Base-by-base conservation (phyloP, 495 filamentous ascomycete species). In the Cercophora newfieldiana region DNA sequence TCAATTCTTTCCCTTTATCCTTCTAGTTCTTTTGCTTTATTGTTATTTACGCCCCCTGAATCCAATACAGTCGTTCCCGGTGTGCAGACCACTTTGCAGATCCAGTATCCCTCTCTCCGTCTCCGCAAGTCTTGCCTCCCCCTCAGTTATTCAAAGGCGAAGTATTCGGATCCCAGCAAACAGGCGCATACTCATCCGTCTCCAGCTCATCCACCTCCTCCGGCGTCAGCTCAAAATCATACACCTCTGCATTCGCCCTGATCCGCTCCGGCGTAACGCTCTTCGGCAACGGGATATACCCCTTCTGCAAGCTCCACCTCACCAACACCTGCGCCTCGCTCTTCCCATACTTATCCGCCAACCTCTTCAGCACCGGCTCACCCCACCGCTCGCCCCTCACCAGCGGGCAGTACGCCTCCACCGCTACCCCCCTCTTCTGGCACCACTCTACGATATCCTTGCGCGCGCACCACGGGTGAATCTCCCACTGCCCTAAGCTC, bases 231-330 rank as follows among this genome's bases (percentile, higher is more conserved):
- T 93, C 89, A 77, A 97, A 97, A 74, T 92, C 91, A 78, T 88
- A 97, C 1, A 97, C 77, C 47, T 88, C 79, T 0, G 87, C 81
- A 74, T 97, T 97, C 74, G 92, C 89, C 70, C 80, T 78, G 66
- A 95, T 94, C 16, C 91, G 79, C 25, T 77, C 79, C 2, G 82
- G 77, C 0, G 85, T 92, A 0, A 88, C 89, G 44, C 88, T 92
- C 80, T 94, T 94, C 4, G 91, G 90, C 25, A 95, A 82, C 29
- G 90, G 89, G 19, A 93, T 80, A 54, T 86, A 85, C 0, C 87
- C 89, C 78, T 89, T 94, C 73, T 97, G 91, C 76, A 97, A 77
- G 72, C 91, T 93, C 93, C 94, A 97, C 57, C 91, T 82, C 10
- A 97, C 59, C 66, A 97, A 74, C 8, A 97, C 81, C 80, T 97